phyloP scores from a whole-genome alignment of 768 basidiomycete species.

The Lentinula sp. region DNA sequence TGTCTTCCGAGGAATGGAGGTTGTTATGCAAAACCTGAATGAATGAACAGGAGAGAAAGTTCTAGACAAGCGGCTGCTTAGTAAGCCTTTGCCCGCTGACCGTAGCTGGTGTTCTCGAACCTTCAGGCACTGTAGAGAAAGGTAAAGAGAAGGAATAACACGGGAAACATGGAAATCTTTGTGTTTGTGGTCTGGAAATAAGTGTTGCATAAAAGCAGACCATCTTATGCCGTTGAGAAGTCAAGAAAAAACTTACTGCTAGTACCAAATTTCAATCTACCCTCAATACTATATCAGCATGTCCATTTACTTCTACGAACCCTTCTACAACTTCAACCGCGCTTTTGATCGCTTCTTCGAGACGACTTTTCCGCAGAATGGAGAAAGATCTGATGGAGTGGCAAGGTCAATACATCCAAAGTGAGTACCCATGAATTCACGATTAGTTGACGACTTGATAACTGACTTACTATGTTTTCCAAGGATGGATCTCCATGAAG shows the following conservation, averaged over 20 bases:
- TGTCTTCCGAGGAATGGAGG: not conserved
- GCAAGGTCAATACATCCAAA: conserved; percentile 20
- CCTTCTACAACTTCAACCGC: conserved; percentile 37
- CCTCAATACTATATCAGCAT: not conserved
- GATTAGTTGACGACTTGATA: not conserved
- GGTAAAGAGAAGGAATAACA: no score
- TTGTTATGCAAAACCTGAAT: not conserved
- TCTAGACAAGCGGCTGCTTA: not conserved
- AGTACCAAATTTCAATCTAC: no score
- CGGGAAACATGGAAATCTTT: no score
- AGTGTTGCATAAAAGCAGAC: not conserved
- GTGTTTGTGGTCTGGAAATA: not conserved
- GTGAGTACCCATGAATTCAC: conserved; percentile 13
- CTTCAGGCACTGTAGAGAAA: not conserved
- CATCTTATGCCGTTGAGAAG: not conserved
- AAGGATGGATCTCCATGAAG: not conserved
- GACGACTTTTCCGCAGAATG: conserved; percentile 7
- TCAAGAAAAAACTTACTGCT: not conserved
- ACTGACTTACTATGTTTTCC: no score
- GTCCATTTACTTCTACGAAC: conserved; percentile 34
- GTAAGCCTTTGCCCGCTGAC: not conserved
- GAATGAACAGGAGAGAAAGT: not conserved
- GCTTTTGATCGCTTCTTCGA: conserved; percentile 30
- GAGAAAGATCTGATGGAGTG: conserved; percentile 3
- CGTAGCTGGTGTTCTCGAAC: not conserved